phyloP scores from a whole-genome alignment of 2,329 filamentous ascomycete genomes.

The Claviceps pazoutovae region DNA sequence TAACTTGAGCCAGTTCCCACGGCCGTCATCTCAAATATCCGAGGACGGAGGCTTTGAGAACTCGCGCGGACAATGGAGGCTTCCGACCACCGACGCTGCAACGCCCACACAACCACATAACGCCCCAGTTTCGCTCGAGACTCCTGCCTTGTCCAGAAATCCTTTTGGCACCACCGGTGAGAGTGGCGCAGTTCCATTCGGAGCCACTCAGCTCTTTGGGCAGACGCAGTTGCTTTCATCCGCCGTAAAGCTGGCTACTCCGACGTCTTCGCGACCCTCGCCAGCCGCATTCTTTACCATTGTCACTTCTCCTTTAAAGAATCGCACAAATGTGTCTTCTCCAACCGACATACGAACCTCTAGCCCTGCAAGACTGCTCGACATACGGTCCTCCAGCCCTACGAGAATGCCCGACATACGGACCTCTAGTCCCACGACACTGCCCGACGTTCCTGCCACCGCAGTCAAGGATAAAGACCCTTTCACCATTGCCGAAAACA shows the following conservation, averaged over 20 bases:
- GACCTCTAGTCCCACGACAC: conserved; percentile 27
- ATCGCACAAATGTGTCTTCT: conserved; percentile 32
- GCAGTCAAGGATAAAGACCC: conserved; percentile 11
- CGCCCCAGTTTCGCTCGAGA: conserved; percentile 26
- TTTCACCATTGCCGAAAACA: conserved; percentile 11
- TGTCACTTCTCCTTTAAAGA: conserved; percentile 35
- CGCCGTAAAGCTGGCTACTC: conserved; percentile 32
- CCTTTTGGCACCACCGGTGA: conserved; percentile 28
- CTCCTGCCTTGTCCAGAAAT: conserved; percentile 34
- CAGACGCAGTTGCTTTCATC: conserved; percentile 42
- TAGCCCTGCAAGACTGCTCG: conserved; percentile 24
- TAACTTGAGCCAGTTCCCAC: conserved; percentile 20
- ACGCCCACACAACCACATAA: conserved; percentile 19
- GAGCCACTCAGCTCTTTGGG: conserved; percentile 37
- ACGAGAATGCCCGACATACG: conserved; percentile 17
- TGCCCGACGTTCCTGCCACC: conserved; percentile 19
- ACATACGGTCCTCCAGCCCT: conserved; percentile 27
- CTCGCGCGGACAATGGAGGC: conserved; percentile 25
- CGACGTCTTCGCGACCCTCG: conserved; percentile 44
- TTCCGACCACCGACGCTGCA: conserved; percentile 18
- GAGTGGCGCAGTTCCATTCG: conserved; percentile 21
- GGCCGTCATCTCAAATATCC: conserved; percentile 27
- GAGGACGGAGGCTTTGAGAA: conserved; percentile 27
- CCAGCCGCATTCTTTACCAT: conserved; percentile 31
- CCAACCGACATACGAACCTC: conserved; percentile 27